Percentiles rank a stretch among this genome's conserved stretches.
Conservation (phyloP, 2,329 filamentous ascomycete genomes). For the Monilinia fructicola region DNA sequence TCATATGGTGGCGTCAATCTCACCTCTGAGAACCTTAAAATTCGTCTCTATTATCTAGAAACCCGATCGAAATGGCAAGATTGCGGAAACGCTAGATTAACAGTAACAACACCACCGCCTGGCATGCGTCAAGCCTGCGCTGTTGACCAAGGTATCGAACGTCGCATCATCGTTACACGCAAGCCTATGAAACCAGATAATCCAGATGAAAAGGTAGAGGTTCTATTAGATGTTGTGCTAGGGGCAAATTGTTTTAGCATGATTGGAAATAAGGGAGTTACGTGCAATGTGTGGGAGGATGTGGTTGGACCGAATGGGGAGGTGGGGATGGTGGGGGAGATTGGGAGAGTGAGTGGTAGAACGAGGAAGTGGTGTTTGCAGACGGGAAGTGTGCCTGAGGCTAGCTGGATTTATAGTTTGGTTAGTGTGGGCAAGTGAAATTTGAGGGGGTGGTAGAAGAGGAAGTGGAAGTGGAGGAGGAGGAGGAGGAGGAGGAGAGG, state of each 20-base stretch:
- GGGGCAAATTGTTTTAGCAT: slow-evolving; percentile 34
- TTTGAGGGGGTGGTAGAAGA: neutral
- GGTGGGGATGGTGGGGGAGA: slow-evolving; percentile 31
- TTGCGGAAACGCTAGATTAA: slow-evolving; percentile 79
- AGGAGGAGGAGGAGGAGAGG: neutral
- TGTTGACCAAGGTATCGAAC: slow-evolving; percentile 69
- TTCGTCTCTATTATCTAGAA: slow-evolving; percentile 80
- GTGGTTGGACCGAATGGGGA: slow-evolving; percentile 35
- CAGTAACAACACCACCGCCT: slow-evolving; percentile 73
- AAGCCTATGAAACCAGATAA: slow-evolving; percentile 27
- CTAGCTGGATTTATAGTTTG: slow-evolving; percentile 37
- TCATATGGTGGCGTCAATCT: slow-evolving; percentile 51
- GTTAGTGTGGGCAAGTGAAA: slow-evolving; percentile 22
- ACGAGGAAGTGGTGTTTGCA: slow-evolving; percentile 38
- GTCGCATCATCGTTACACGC: slow-evolving; percentile 81
- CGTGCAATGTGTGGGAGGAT: slow-evolving; percentile 37
- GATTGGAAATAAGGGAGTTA: slow-evolving; percentile 33
- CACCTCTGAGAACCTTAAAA: slow-evolving; percentile 77
- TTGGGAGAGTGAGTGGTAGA: slow-evolving; percentile 34
- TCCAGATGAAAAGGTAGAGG: slow-evolving; percentile 21
- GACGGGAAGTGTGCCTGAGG: slow-evolving; percentile 31
- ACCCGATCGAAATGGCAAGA: slow-evolving; percentile 83
- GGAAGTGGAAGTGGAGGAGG: too few relatives aligned
- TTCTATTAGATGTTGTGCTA: slow-evolving; percentile 33
- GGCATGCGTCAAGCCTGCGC: slow-evolving; percentile 59